phyloP scores from a whole-genome alignment of 768 basidiomycete species.

The Dacryopinax spathularia region DNA sequence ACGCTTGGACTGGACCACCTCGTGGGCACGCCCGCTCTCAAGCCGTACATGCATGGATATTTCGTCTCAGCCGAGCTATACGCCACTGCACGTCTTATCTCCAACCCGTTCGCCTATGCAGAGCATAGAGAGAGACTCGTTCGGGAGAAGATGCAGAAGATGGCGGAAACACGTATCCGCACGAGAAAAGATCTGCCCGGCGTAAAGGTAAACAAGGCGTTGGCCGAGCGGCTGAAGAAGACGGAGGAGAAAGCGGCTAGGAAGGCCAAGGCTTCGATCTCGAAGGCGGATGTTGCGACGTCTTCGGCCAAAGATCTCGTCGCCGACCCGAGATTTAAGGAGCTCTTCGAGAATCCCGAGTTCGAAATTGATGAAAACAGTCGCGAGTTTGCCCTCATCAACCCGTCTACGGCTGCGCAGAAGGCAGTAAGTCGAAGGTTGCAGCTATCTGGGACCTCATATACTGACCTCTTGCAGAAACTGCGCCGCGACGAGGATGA shows the following conservation, averaged over 20 bases:
- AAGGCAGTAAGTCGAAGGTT: slow-evolving; percentile 26
- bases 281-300: slow-evolving; percentile 20
- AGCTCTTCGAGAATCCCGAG: slow-evolving; percentile 79
- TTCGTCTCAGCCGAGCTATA: slow-evolving; percentile 93
- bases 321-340: slow-evolving; percentile 76
- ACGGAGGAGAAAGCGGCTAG: slow-evolving; percentile 31
- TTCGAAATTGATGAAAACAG: slow-evolving; percentile 82
- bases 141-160: slow-evolving; percentile 78
- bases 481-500: slow-evolving; percentile 27
- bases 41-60: slow-evolving; percentile 99
- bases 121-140: slow-evolving; percentile 86
- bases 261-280: slow-evolving; percentile 24
- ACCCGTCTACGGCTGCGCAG: slow-evolving; percentile 62
- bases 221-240: slow-evolving; percentile 69
- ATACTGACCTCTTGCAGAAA: slow-evolving; percentile 10
- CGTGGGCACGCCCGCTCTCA: slow-evolving; percentile 84
- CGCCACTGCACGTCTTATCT: slow-evolving; percentile 86
- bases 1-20: slow-evolving; percentile 88
- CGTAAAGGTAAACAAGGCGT: slow-evolving; percentile 60
- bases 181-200: slow-evolving; percentile 44
- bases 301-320: slow-evolving; percentile 40
- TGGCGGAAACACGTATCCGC: slow-evolving; percentile 86
- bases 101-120: slow-evolving; percentile 89
- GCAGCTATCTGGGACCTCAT: slow-evolving; percentile 6
- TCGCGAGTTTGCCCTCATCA: slow-evolving; percentile 81